Base-by-base conservation (phyloP, 2,329 filamentous ascomycete species). In the Aureobasidium pullulans region DNA sequence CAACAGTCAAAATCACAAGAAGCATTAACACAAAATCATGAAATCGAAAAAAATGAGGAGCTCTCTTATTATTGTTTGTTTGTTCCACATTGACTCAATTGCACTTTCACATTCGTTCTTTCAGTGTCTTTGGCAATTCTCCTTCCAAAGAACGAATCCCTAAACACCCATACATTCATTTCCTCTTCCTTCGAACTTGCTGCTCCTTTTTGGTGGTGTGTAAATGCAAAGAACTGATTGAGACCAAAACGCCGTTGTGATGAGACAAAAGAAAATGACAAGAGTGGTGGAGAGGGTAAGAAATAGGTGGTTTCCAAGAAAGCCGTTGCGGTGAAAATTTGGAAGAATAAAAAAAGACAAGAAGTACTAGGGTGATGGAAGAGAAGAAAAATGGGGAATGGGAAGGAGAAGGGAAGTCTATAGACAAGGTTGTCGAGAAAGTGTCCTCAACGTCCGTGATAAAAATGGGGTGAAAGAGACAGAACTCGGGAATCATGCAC, bases 341-440 rank as follows among this genome's bases (percentile, higher is more conserved):
- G 23, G 23, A 36, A 11, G 28, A 29, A 34, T 36, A 42, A 37
- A 19, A 36, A 57, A 47, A 47, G 42, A 57, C 52, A 56, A 57
- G 42, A 57, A 57, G 52, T 56, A 56, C 52, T 44, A 56, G 52
- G 40, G 52, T 56, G 52, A 44, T 57, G 53, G 53, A 48, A 57
- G 34, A 11, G 53, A 47, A 43, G 42, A 48, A 37, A 47, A 37
- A 31, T 32, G 34, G 53, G 31, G 32, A 11, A 15, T 31, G 37
- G 15, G 19, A 47, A 10, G 34, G 36, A 58, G 44, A 58, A 49
- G 8, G 16, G 29, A 58, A 58, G 43, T 49, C 54, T 58, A 58
- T 58, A 36, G 34, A 58, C 54, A 58, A 15, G 34, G 44, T 48
- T 31, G 32, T 16, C 53, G 34, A 40, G 32, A 44, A 57, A 40